Evolutionary conservation across 1,284 basidiomycete genomes (phyloP), one percentile per base, ranked within the genome.

Genomic region (Pseudozyma sp.): DNA sequence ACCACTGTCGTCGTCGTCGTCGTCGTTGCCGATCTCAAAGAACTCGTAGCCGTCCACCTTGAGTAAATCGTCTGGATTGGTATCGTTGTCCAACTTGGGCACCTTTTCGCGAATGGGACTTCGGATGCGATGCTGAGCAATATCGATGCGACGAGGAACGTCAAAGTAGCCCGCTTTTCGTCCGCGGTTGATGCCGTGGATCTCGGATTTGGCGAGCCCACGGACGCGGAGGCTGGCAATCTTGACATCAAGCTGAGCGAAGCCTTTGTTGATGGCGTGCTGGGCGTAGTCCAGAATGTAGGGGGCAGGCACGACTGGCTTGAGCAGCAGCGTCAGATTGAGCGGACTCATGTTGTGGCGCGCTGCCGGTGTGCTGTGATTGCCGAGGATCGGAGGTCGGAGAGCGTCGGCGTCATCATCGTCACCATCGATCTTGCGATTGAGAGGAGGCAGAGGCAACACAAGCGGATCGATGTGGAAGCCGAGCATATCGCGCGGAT

Each of bases 41-140:
- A 81, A 81, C 50, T 81, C 80, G 66, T 79, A 81, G 30, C 61
- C 65, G 29, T 80, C 78, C n/a, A 81, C 64, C 44, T 77, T 63
- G 39, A 76, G 57, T 42, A 81, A 47, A 14, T 65, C 66, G n/a
- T 67, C 70, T 7, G 62, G 63, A 51, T 75, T 60, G 24, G 72
- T 79, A 43, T 61, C 55, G 29, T 75, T 66, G 24, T 61, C 55
- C 30, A 75, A 44, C 59, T 75, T 69, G 17, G 77, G 77, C 56
- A 77, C 57, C 43, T 68, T 56, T 53, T 81, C 70, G 13, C 44
- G 50, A 24, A 81, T 58, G 4, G 74, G 62, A 48, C 67, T 80
- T 17, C 68, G 62, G 17, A 77, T 73, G 31, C 70, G 49, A n/a
- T 51, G 63, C 52, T 77, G 68, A 7, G 57, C 60, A 35, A 81